Conservation (phyloP, 345 rosid genomes). For the Eucalyptus tenuipes region DNA sequence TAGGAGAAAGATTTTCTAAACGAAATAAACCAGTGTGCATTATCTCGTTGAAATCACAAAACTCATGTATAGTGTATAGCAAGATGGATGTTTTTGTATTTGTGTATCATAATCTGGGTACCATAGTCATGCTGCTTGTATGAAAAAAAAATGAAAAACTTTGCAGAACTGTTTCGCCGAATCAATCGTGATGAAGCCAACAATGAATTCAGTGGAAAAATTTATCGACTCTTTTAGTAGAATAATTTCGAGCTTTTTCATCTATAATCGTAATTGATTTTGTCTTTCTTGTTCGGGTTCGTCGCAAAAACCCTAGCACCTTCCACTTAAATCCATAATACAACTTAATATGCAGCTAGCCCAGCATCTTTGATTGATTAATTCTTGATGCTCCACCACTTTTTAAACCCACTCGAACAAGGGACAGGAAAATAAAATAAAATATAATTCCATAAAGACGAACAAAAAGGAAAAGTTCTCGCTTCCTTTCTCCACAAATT, state of each 20-base stretch:
- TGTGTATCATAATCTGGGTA: not conserved
- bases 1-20: not conserved
- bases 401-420: not conserved
- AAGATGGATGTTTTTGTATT: not conserved
- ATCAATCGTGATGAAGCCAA: not conserved
- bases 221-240: not conserved
- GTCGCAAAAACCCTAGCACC: not conserved
- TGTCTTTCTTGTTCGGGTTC: not conserved
- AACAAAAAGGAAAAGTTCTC: constrained; percentile 14
- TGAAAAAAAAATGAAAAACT: not conserved
- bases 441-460: constrained; percentile 3
- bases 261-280: not conserved
- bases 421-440: not conserved
- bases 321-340: not conserved
- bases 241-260: not conserved
- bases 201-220: not conserved
- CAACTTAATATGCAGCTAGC: not conserved
- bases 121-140: not conserved
- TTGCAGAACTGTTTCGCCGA: not conserved
- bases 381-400: not conserved
- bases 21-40: not conserved
- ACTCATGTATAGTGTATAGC: not conserved
- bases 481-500: constrained; percentile 4
- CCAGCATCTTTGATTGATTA: not conserved
- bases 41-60: not conserved